Evolutionary conservation across 2,329 filamentous ascomycete species (phyloP).

Genomic region (Fusarium kyushuense): DNA sequence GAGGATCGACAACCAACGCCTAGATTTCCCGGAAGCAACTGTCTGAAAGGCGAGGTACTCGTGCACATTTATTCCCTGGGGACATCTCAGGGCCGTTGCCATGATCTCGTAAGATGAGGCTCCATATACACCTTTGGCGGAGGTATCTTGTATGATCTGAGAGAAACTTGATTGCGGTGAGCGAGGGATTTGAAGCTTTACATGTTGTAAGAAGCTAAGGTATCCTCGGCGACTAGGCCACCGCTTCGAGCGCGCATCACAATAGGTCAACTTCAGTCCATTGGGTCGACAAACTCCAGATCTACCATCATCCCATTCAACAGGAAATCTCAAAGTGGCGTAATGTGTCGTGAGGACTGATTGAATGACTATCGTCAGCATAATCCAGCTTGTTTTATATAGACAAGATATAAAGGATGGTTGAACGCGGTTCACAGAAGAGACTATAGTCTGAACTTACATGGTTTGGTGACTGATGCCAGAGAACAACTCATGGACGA

Average conservation of each 20-base stretch:
- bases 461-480: conserved; percentile 49
- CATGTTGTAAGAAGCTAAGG: conserved; percentile 38
- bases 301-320: conserved; percentile 47
- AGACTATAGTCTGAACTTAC: conserved; percentile 37
- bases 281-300: conserved; percentile 45
- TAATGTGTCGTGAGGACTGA: conserved; percentile 49
- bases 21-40: conserved; percentile 60
- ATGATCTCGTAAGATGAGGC: conserved; percentile 68
- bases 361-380: background rate
- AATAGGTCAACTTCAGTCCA: conserved; percentile 39
- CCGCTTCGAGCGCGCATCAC: conserved; percentile 23
- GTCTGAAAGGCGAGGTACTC: conserved; percentile 66
- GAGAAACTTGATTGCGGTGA: conserved; percentile 31
- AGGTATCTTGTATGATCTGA: conserved; percentile 33
- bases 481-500: conserved; percentile 41
- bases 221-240: conserved; percentile 39
- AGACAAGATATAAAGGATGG: no score
- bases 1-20: conserved; percentile 63
- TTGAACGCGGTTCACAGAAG: no score
- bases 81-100: conserved; percentile 63
- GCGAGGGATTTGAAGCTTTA: conserved; percentile 40
- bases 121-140: conserved; percentile 45
- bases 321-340: conserved; percentile 42
- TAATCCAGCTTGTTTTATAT: no score
- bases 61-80: conserved; percentile 60